Evolutionary conservation across 2,329 filamentous ascomycete species (phyloP).

Genomic region (Thermoascus crustaceus): DNA sequence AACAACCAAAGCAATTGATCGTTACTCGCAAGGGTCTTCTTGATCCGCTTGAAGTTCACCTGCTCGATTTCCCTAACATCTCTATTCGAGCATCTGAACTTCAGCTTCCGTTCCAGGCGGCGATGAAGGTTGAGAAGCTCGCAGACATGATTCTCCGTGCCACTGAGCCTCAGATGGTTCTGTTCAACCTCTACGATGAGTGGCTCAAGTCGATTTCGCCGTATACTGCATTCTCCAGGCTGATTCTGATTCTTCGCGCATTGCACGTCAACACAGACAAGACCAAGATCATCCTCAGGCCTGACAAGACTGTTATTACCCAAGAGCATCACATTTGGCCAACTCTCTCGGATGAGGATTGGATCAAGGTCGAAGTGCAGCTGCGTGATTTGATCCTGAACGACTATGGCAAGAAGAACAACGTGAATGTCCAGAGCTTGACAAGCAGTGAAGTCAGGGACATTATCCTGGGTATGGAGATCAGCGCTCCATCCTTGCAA

Average conservation of each 20-base stretch:
- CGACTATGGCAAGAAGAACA: conserved; percentile 99
- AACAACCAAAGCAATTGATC: conserved; percentile 97
- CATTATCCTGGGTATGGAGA: conserved; percentile 99
- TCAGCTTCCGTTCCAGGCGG: conserved; percentile 96
- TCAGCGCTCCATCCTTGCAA: conserved; percentile 94
- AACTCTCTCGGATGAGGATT: conserved; percentile 85
- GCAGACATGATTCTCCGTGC: conserved; percentile 98
- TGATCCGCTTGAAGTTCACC: conserved; percentile 91
- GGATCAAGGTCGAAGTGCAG: conserved; percentile 99
- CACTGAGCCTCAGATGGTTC: conserved; percentile 98
- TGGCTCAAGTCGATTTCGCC: conserved; percentile 98
- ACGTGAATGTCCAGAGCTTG: conserved; percentile 94
- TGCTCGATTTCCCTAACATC: conserved; percentile 98
- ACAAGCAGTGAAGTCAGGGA: conserved; percentile 96
- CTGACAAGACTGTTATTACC: conserved; percentile 96
- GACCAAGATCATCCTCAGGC: conserved; percentile 88
- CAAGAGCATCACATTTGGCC: conserved; percentile 99
- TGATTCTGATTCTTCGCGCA: conserved; percentile 86
- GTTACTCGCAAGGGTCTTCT: conserved; percentile 95
- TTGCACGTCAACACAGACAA: conserved; percentile 98
- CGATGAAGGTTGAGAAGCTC: conserved; percentile 99
- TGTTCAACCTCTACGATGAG: conserved; percentile 98
- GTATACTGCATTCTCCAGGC: conserved; percentile 93
- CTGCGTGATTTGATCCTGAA: conserved; percentile 92
- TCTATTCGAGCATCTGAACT: conserved; percentile 95